A percentile compares a stretch with the other conserved stretches of the same genome.
phyloP scores from a whole-genome alignment of 1,139 yeast species.

The Candida smagusa region DNA sequence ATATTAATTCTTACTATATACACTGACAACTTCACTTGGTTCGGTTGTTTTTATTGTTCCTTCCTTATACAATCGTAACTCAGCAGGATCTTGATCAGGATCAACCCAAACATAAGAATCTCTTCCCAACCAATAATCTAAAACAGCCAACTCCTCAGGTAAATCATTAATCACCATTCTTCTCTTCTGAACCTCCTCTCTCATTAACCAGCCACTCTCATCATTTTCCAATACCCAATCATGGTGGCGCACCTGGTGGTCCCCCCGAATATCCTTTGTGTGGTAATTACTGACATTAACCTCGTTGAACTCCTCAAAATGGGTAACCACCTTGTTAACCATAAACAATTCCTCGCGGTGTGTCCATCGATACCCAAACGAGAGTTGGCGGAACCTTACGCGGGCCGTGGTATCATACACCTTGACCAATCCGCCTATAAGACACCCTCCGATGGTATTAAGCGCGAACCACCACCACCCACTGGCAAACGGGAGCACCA shows the following conservation, averaged over 20 bases:
- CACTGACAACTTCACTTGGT: not conserved
- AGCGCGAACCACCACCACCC: slow-evolving; percentile 4
- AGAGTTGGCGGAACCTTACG: slow-evolving; percentile 33
- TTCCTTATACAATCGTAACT: slow-evolving; percentile 7
- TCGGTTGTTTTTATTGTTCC: not conserved
- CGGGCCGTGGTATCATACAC: slow-evolving; percentile 22
- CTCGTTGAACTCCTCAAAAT: slow-evolving; percentile 41
- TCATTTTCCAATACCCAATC: slow-evolving; percentile 31
- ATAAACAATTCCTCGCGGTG: slow-evolving; percentile 29
- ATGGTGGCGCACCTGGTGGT: slow-evolving; percentile 16
- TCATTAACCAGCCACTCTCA: slow-evolving; percentile 13
- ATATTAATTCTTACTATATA: not conserved
- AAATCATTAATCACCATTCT: slow-evolving; percentile 32
- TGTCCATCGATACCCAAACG: slow-evolving; percentile 17
- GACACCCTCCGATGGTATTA: not conserved
- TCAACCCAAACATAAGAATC: slow-evolving; percentile 70
- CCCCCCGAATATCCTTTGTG: slow-evolving; percentile 27
- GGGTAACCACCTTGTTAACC: slow-evolving; percentile 31
- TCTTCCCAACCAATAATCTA: slow-evolving; percentile 36
- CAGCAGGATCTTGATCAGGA: slow-evolving; percentile 78
- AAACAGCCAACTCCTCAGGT: slow-evolving; percentile 33
- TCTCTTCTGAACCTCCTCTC: slow-evolving; percentile 24
- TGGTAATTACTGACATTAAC: slow-evolving; percentile 39
- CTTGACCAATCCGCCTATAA: slow-evolving; percentile 10
- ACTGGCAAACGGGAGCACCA: slow-evolving; percentile 10